Evolutionary conservation across 495 filamentous ascomycete genomes (phyloP), one percentile per base, ranked within the genome.

Genomic region (Penicilliopsis zonata): DNA sequence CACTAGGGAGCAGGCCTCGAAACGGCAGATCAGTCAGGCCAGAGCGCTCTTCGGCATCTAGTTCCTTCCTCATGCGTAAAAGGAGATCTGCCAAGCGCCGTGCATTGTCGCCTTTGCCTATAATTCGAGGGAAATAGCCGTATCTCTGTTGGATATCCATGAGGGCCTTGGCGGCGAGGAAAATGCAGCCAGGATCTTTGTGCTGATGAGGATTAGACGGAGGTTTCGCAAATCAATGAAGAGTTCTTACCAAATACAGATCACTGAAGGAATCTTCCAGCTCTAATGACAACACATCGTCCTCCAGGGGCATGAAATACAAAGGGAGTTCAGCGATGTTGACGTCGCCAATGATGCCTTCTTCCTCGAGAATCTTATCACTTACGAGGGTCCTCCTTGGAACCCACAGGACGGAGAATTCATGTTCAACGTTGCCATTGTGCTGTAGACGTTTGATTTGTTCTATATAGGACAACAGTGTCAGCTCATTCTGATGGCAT

Each of bases 21-120:
- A 74, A 71, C 18, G 65, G 72, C 10, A 66, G 53, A 27, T 76
- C 71, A 28, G 60, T 65, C 13, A 65, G 60, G 10, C 55, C 54
- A 19, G 63, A 69, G 40, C 82, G 78, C 44, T 92, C 85, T 21
- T 80, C 80, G 13, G 83, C 84, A 26, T 85, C 72, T 17, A 86
- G 61, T 53, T 98, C 90, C 42, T 82, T 82, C 30, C 92, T 78
- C 88, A 96, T 95, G 19, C 86, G 81, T 20, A 81, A 58, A n/a
- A 99, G 63, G 9, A 95, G 67, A 45, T 95, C 87, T 31, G 86
- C 83, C 1, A 99, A 69, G 21, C 78, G 74, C 37, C 86, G 82
- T 13, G 86, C 87, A 58, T 93, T 78, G 49, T 96, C 86, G 13
- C 92, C 92, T 58, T 99, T 99, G 24, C 92, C 92, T 25, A 92